Conservation (phyloP, 805 yeast genomes). For the Cyberlindnera lachancei region DNA sequence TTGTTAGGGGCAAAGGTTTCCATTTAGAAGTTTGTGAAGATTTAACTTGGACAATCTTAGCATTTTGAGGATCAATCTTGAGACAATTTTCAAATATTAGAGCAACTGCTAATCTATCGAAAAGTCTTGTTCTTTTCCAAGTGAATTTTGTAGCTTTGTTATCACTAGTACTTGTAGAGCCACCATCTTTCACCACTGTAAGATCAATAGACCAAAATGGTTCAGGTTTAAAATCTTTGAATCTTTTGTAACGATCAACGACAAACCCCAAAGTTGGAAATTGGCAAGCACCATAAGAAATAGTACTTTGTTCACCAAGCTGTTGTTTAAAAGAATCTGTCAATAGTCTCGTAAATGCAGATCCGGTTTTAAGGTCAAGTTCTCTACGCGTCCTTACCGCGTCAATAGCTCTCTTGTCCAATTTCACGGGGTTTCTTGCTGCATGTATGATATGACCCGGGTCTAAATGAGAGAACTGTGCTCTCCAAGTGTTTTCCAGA, state of each 20-base stretch:
- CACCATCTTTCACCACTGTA: slow-evolving; percentile 37
- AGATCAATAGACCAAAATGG: slow-evolving; percentile 71
- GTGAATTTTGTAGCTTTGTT: slow-evolving; percentile 35
- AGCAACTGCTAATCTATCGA: slow-evolving; percentile 61
- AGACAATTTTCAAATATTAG: slow-evolving; percentile 65
- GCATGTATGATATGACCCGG: slow-evolving; percentile 66
- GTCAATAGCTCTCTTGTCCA: slow-evolving; percentile 63
- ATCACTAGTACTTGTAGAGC: no score
- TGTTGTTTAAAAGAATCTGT: slow-evolving; percentile 39
- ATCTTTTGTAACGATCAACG: slow-evolving; percentile 81
- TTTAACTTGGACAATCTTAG: slow-evolving; percentile 40
- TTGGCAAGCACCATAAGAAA: slow-evolving; percentile 90
- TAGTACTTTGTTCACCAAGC: slow-evolving; percentile 11
- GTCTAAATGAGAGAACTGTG: slow-evolving; percentile 84
- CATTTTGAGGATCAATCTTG: slow-evolving; percentile 34
- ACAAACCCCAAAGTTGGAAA: slow-evolving; percentile 96
- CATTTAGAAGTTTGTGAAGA: slow-evolving; percentile 65
- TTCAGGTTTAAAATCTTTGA: slow-evolving; percentile 65
- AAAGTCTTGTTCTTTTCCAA: slow-evolving; percentile 72
- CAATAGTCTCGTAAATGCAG: slow-evolving; percentile 76
- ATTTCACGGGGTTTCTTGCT: slow-evolving; percentile 53
- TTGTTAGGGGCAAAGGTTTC: slow-evolving; percentile 87
- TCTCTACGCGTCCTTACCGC: slow-evolving; percentile 88
- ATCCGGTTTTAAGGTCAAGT: slow-evolving; percentile 83
- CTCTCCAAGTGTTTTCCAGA: slow-evolving; percentile 53